Evolutionary conservation across 2,329 filamentous ascomycete species (phyloP), one percentile per base, ranked within the genome.

Genomic region (Lecanosticta acicola): DNA sequence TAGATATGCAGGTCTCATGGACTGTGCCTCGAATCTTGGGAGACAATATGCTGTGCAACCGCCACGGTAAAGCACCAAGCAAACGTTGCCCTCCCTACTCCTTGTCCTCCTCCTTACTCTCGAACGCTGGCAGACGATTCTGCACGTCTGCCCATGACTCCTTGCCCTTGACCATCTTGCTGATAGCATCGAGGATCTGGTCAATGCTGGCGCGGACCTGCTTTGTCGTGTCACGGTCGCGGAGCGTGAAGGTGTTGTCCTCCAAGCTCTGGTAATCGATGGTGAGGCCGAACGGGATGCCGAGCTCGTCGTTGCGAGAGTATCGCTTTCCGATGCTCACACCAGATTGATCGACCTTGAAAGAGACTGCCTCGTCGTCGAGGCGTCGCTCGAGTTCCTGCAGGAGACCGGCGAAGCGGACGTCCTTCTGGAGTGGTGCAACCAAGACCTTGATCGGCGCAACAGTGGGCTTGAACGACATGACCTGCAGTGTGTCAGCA

Each of bases 361-460:
- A 94, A 35, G 88, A 88, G 45, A 97, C 76, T 46, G 85, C 85
- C 43, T 85, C 70, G 41, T 79, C 78, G 59, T 89, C 84, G 48
- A 97, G 81, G 63, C 82, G 83, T 61, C 83, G 76, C 46, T 85
- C 87, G 54, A 97, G 72, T 58, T 80, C 75, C 60, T 80, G 77
- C 45, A 90, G 74, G 38, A 86, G 76, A n/a, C 89, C 86, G 58
- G 79, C 80, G 75, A 97, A 95, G 56, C 84, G 80, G 40, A 80
- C 69, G 65, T 95, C 86, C 60, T 78, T 81, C 44, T 89, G 94
- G 35, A 97, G 78, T 29, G 91, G 91, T 18, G 94, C 87, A 48
- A 98, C 81, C 46, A 97, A 79, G 41, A 96, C 89, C 75, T 96
- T 96, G 55, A 87, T 95, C 2, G 93, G 93, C n/a, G 93, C 89